phyloP scores from a whole-genome alignment of 805 yeast genomes.

The Saturnispora bothae region DNA sequence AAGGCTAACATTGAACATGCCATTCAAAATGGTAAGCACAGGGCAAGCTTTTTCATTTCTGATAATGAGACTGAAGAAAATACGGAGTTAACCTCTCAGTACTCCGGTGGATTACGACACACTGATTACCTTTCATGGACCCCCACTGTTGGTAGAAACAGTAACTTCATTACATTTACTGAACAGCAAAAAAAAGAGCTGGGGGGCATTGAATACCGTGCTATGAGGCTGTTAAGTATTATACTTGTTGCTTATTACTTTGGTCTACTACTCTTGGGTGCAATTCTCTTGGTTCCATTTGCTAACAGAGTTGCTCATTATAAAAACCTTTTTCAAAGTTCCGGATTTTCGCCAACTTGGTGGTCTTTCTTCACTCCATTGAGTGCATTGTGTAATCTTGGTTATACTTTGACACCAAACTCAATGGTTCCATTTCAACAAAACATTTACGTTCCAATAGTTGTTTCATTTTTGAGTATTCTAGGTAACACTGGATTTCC shows the following conservation, averaged over 20 bases:
- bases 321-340: slow-evolving; percentile 31
- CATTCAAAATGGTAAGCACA: slow-evolving; percentile 4
- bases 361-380: slow-evolving; percentile 84
- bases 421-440: slow-evolving; percentile 62
- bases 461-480: slow-evolving; percentile 61
- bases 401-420: slow-evolving; percentile 70
- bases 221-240: slow-evolving; percentile 64
- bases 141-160: slow-evolving; percentile 89
- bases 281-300: slow-evolving; percentile 54
- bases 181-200: slow-evolving; percentile 84
- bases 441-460: slow-evolving; percentile 54
- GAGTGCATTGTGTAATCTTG: slow-evolving; percentile 78
- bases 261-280: slow-evolving; percentile 58
- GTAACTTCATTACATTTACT: slow-evolving; percentile 77
- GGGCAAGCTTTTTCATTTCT: slow-evolving; percentile 12
- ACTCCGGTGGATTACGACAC: slow-evolving; percentile 26
- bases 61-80: slow-evolving; percentile 14
- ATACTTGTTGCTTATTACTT: slow-evolving; percentile 58
- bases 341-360: slow-evolving; percentile 75
- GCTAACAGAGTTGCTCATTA: slow-evolving; percentile 35
- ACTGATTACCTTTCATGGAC: slow-evolving; percentile 75
- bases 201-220: slow-evolving; percentile 95
- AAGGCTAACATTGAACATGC: slow-evolving; percentile 7
- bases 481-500: slow-evolving; percentile 97
- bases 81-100: slow-evolving; percentile 22